Percentiles rank a stretch among this genome's conserved stretches.
phyloP scores from a whole-genome alignment of 495 filamentous ascomycete species.

The Rhypophila decipiens region DNA sequence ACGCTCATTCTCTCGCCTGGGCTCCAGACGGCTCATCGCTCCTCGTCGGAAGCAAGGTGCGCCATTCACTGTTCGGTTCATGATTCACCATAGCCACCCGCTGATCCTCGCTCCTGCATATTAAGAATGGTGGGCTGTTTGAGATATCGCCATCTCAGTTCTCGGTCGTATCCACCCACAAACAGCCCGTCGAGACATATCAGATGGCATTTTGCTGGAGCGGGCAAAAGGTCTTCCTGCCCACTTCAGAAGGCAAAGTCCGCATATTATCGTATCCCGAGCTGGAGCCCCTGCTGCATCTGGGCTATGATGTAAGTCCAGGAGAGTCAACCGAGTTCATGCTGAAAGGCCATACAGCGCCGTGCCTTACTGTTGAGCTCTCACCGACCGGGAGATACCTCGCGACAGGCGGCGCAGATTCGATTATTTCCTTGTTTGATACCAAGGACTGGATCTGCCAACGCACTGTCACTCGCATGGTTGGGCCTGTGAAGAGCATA shows the following conservation, averaged over 20 bases:
- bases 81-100: not conserved
- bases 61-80: conserved; percentile 2
- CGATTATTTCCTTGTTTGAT: conserved; percentile 85
- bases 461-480: conserved; percentile 68
- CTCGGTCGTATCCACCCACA: conserved; percentile 52
- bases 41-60: conserved; percentile 79
- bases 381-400: conserved; percentile 74
- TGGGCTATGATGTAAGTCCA: conserved; percentile 28
- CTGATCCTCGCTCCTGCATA: not conserved
- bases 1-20: conserved; percentile 81
- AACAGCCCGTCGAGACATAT: conserved; percentile 72
- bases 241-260: conserved; percentile 75
- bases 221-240: conserved; percentile 67
- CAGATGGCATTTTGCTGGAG: conserved; percentile 75
- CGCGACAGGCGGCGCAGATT: conserved; percentile 84
- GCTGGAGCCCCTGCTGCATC: conserved; percentile 40
- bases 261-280: conserved; percentile 72
- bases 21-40: conserved; percentile 76
- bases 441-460: conserved; percentile 87
- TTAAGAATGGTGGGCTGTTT: conserved; percentile 63
- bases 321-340: conserved; percentile 45
- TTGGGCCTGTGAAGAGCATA: conserved; percentile 74
- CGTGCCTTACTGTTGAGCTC: conserved; percentile 64
- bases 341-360: conserved; percentile 76
- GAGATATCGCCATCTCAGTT: conserved; percentile 51